Conservation (phyloP, 768 basidiomycete genomes). For the Floccularia luteovirens region DNA sequence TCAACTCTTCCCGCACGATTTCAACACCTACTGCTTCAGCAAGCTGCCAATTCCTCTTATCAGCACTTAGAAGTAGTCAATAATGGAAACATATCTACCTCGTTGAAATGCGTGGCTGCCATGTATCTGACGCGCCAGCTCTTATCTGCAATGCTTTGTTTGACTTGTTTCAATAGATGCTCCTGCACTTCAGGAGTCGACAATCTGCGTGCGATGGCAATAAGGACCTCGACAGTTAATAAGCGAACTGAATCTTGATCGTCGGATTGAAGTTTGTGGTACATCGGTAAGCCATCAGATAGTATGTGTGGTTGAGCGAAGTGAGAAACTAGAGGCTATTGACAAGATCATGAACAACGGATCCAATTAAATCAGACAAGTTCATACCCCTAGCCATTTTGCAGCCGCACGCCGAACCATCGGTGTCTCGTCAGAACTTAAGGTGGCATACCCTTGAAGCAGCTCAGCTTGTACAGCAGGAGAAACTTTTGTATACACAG, state of each 20-base stretch:
- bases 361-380: slow-evolving; percentile 10
- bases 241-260: slow-evolving; percentile 98
- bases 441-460: slow-evolving; percentile 72
- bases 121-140: slow-evolving; percentile 99
- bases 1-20: slow-evolving; percentile 89
- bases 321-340: slow-evolving; percentile 71
- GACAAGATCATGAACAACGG: slow-evolving; percentile 6
- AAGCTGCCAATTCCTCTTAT: slow-evolving; percentile 39
- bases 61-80: neutral
- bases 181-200: slow-evolving; percentile 87
- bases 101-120: slow-evolving; percentile 96
- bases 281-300: slow-evolving; percentile 84
- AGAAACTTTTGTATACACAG: slow-evolving; percentile 80
- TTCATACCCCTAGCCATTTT: slow-evolving; percentile 87
- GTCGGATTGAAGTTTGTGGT: slow-evolving; percentile 88
- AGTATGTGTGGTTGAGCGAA: slow-evolving; percentile 77
- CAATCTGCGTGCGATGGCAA: slow-evolving; percentile 83
- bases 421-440: slow-evolving; percentile 93
- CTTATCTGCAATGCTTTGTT: slow-evolving; percentile 86
- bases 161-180: slow-evolving; percentile 80
- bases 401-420: slow-evolving; percentile 98
- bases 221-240: slow-evolving; percentile 92
- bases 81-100: slow-evolving; percentile 35
- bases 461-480: slow-evolving; percentile 76
- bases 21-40: slow-evolving; percentile 87